A percentile compares a stretch with the other conserved stretches of the same genome.
These are phyloP conservation scores for Cairneyella variabilis DNA, from an alignment of 495 filamentous ascomycete genomes.

Conservation along the genomic window DNA sequence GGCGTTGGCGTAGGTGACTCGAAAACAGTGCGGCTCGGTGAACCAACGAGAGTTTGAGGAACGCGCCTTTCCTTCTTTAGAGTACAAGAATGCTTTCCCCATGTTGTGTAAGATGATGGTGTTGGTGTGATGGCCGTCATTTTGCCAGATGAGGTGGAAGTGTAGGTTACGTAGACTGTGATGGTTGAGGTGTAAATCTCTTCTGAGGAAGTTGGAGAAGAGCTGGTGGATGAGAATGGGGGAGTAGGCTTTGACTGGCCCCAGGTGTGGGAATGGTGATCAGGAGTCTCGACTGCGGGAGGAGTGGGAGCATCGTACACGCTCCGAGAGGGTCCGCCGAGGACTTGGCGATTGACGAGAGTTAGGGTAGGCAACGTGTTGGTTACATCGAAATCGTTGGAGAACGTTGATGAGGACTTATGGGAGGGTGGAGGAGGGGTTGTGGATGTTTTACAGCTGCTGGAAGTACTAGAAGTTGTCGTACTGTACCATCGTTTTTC, in stretches of 20 bases:
- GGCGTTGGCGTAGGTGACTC: background rate
- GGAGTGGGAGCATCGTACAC: background rate
- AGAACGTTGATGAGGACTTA: too few relatives aligned
- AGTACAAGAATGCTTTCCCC: too few relatives aligned
- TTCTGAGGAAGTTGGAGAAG: too few relatives aligned
- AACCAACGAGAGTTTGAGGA: background rate
- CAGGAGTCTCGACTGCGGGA: background rate
- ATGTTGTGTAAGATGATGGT: too few relatives aligned
- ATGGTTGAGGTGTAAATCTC: too few relatives aligned
- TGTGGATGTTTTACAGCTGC: too few relatives aligned
- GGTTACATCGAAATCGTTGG: background rate
- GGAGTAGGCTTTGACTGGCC: background rate
- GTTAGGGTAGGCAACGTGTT: background rate
- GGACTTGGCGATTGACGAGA: background rate
- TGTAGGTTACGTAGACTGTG: too few relatives aligned
- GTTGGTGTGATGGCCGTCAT: too few relatives aligned
- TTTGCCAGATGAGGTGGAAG: too few relatives aligned
- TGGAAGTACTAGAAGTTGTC: background rate
- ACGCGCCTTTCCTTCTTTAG: too few relatives aligned
- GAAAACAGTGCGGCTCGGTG: background rate
- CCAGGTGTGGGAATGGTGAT: background rate
- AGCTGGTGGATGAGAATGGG: too few relatives aligned
- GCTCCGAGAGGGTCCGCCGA: background rate
- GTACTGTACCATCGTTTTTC: background rate
- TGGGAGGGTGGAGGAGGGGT: too few relatives aligned